These are phyloP conservation scores for Daedalea quercina DNA, from an alignment of 768 basidiomycete genomes.

Conservation along the genomic window DNA sequence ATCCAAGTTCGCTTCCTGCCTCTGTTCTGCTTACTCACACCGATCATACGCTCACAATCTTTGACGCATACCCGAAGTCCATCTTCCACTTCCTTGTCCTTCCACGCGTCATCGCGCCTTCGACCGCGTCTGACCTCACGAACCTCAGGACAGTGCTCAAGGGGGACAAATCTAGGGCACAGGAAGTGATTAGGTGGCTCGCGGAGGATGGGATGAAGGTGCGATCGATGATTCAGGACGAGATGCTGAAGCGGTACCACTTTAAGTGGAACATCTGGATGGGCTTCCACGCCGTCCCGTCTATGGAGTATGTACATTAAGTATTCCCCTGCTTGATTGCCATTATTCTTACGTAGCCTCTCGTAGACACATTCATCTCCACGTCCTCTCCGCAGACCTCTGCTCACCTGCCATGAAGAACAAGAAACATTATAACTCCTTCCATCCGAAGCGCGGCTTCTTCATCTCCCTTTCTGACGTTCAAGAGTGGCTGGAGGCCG, in stretches of 20 bases:
- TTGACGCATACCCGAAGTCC: conserved; percentile 76
- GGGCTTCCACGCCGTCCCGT: conserved; percentile 83
- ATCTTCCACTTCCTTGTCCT: conserved; percentile 85
- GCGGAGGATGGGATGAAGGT: conserved; percentile 49
- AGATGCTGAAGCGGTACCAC: conserved; percentile 72
- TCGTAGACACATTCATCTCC: conserved; percentile 72
- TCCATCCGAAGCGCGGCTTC: conserved; percentile 79
- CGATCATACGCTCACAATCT: conserved; percentile 52
- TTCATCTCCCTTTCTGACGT: conserved; percentile 76
- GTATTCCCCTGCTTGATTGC: conserved; percentile 21
- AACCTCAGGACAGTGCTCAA: conserved; percentile 52
- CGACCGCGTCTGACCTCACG: conserved; percentile 34
- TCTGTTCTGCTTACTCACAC: conserved; percentile 56
- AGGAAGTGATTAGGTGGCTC: conserved; percentile 45
- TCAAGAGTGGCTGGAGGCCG: conserved; percentile 74
- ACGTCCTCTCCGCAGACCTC: conserved; percentile 79
- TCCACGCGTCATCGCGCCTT: conserved; percentile 38
- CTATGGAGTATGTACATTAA: conserved; percentile 86
- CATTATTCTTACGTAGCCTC: background rate
- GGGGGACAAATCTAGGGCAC: conserved; percentile 47
- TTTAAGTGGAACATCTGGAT: conserved; percentile 73
- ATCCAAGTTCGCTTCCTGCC: conserved; percentile 47
- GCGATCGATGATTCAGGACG: conserved; percentile 59
- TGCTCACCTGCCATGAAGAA: conserved; percentile 64
- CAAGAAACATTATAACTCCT: conserved; percentile 91